Evolutionary conservation across 805 yeast genomes (phyloP), one percentile per base, ranked within the genome.

Genomic region (Tetrapisispora taiwanensis): DNA sequence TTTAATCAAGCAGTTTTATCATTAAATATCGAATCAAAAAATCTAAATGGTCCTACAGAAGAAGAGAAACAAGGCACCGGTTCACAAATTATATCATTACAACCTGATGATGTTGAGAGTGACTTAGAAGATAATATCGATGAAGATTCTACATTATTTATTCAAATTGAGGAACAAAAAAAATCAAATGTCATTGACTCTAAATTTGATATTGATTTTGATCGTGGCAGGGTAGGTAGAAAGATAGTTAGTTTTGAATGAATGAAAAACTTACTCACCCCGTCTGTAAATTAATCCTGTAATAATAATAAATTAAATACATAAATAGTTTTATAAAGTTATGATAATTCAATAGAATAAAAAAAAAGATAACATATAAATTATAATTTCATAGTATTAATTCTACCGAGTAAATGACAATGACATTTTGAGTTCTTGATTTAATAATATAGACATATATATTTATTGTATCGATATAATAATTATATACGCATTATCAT

Each of bases 161-260:
- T 33, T 8, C 39, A 52, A 8, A 44, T 50, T 28, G 52, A 55
- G 3, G 52, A 43, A 14, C 44, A 58, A 1, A 48, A 43, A 36
- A 56, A 44, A 31, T 46, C 45, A 33, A 60, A 59, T 37, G 63
- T 57, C 12, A 48, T 54, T 17, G 49, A 54, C 36, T 56, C 60
- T 3, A 56, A 54, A 27, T 67, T 66, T 35, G 69, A 67, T 41
- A 65, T 65, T 17, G 59, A 65, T 48, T 68, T 67, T 43, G 71
- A 67, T 43, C 64, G 72, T 46, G 64, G 67, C 4, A 51, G 53
- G 19, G 69, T 67, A n/a, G 72, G 72, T 4, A 65, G 62, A 48
- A 68, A 65, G 41, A 63, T 68, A 9, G 28, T 40, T 2, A 52
- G 61, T 2, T 48, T 46, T 31, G 55, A 53, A 26, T 52, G n/a